Conservation (phyloP, 108 stramenopile species). For the Cylindrotheca closterium region DNA sequence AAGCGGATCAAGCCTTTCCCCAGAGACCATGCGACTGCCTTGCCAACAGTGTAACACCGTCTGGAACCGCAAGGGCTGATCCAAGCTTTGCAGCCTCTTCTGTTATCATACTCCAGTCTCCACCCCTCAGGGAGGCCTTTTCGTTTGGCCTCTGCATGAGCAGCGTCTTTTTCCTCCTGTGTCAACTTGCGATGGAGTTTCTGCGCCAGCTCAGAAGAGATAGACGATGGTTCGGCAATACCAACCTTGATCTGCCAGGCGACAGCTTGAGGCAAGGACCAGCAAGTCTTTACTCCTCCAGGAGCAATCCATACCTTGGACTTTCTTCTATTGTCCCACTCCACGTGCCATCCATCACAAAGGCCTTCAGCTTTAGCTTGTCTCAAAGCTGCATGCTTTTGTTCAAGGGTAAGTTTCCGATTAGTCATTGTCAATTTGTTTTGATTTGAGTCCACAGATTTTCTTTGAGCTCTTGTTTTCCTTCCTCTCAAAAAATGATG, state of each 20-base stretch:
- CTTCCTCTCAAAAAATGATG: too few species aligned
- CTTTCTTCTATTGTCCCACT: not conserved
- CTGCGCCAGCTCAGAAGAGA: too few species aligned
- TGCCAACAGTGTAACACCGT: not conserved
- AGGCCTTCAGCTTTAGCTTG: not conserved
- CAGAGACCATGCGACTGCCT: not conserved
- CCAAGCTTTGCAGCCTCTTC: not conserved
- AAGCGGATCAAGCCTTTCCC: not conserved
- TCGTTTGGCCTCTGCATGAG: not conserved
- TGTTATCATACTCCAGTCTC: not conserved
- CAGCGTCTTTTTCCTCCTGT: not conserved
- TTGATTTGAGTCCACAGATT: too few species aligned
- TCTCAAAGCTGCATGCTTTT: too few species aligned
- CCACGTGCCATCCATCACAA: not conserved
- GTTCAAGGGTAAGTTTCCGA: too few species aligned
- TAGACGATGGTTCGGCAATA: not conserved
- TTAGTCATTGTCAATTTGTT: too few species aligned
- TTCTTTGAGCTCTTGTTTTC: too few species aligned
- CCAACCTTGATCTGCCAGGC: not conserved
- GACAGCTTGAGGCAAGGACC: not conserved
- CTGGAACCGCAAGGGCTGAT: not conserved
- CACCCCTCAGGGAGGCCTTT: not conserved
- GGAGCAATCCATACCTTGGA: not conserved
- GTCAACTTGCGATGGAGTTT: not conserved
- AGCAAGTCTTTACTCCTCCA: not conserved